Percentiles rank a stretch among this genome's conserved stretches.
phyloP scores from a whole-genome alignment of 1,139 yeast species.

The Zygoascus sp. region DNA sequence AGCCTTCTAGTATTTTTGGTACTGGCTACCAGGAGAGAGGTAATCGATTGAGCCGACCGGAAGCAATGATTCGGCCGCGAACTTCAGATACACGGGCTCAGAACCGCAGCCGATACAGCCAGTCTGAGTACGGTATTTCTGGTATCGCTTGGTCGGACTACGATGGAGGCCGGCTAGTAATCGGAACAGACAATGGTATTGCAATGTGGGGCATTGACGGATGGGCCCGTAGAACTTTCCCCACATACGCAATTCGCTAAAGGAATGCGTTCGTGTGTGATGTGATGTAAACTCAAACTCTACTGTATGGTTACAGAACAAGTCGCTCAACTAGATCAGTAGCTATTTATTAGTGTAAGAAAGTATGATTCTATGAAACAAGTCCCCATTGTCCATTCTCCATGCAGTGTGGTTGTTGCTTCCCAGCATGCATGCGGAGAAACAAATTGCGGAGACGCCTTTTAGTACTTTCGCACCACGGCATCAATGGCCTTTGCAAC shows the following conservation, averaged over 20 bases:
- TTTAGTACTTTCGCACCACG: conserved; percentile 35
- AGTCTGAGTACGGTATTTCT: conserved; percentile 32
- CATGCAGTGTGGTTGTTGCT: too few relatives aligned
- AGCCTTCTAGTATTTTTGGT: background rate
- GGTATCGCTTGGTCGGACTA: conserved; percentile 36
- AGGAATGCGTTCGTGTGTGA: too few relatives aligned
- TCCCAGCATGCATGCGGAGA: too few relatives aligned
- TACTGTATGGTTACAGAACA: background rate
- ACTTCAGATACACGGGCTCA: background rate
- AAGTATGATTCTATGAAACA: background rate
- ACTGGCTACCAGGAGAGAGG: background rate
- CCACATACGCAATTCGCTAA: conserved; percentile 26
- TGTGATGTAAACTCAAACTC: background rate
- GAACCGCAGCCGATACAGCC: conserved; percentile 12
- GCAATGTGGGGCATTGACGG: conserved; percentile 34
- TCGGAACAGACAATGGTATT: conserved; percentile 37
- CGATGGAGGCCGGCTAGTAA: conserved; percentile 36
- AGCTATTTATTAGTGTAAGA: background rate
- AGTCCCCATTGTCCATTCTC: too few relatives aligned
- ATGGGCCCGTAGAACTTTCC: conserved; percentile 31
- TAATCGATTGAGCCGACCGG: background rate
- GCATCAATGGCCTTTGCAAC: conserved; percentile 71
- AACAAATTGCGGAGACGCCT: background rate
- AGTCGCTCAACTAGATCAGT: too few relatives aligned
- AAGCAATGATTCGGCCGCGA: background rate